phyloP scores from a whole-genome alignment of 2,329 filamentous ascomycete species.

The Trichoderma sp. region DNA sequence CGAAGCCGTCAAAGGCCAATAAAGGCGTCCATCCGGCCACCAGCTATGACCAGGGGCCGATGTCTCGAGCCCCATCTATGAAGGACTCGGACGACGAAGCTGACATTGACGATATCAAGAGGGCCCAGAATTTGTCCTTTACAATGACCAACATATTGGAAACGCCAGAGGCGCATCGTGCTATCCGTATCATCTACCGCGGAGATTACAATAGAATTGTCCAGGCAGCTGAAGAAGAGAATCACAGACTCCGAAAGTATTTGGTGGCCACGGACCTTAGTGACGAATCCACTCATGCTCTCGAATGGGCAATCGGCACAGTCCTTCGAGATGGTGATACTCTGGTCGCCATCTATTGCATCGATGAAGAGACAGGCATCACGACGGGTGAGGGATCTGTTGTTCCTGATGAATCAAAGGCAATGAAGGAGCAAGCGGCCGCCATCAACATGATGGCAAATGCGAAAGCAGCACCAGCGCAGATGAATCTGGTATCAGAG shows the following conservation, averaged over 20 bases:
- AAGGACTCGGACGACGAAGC: conserved; percentile 85
- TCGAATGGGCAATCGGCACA: conserved; percentile 97
- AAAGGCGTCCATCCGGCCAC: conserved; percentile 75
- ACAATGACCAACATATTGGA: conserved; percentile 78
- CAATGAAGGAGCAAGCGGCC: conserved; percentile 73
- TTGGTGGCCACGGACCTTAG: conserved; percentile 94
- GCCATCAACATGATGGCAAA: conserved; percentile 66
- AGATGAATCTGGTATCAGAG: conserved; percentile 39
- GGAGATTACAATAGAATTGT: conserved; percentile 80
- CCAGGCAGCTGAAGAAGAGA: conserved; percentile 74
- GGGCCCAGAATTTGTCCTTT: conserved; percentile 81
- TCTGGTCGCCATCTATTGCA: conserved; percentile 87
- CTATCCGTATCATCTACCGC: conserved; percentile 85
- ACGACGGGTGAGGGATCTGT: conserved; percentile 50
- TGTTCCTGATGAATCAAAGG: conserved; percentile 71
- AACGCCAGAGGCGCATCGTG: conserved; percentile 74
- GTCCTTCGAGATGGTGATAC: conserved; percentile 94
- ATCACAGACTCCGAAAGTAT: conserved; percentile 82
- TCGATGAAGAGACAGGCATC: conserved; percentile 81
- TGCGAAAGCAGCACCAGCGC: conserved; percentile 39
- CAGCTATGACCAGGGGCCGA: conserved; percentile 72
- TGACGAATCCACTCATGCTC: conserved; percentile 88
- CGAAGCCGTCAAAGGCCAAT: conserved; percentile 50
- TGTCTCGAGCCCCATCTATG: conserved; percentile 57
- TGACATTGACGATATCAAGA: conserved; percentile 80